phyloP scores from a whole-genome alignment of 179 eudicot species.

The Actinidia chinensis region DNA sequence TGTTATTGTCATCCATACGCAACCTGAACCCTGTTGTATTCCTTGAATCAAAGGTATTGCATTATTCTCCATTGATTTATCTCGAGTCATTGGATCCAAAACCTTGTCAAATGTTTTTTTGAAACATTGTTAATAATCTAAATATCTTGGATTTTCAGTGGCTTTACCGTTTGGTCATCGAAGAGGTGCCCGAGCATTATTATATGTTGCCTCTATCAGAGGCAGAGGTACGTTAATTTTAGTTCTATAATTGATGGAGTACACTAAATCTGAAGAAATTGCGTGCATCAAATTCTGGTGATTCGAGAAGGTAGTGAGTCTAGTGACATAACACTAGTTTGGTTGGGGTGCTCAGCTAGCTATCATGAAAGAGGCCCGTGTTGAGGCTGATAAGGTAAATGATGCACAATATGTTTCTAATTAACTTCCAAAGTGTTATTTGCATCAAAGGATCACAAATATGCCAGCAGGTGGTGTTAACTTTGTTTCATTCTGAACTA shows the following conservation, averaged over 20 bases:
- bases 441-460: neutral
- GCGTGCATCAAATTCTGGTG: constrained; percentile 43
- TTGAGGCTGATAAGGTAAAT: constrained; percentile 81
- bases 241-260: constrained; percentile 8
- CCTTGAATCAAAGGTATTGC: constrained; percentile 92
- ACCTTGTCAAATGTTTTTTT: neutral
- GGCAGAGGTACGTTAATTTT: constrained; percentile 68
- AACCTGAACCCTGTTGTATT: constrained; percentile 95
- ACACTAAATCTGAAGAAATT: constrained; percentile 22
- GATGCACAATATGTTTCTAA: neutral
- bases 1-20: constrained; percentile 78
- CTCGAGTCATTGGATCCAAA: neutral
- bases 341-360: constrained; percentile 99
- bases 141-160: constrained; percentile 48
- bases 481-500: constrained; percentile 6
- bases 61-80: neutral
- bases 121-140: neutral
- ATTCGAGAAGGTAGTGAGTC: constrained; percentile 85
- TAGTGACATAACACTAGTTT: constrained; percentile 92
- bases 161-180: constrained; percentile 94
- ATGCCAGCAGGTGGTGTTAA: neutral
- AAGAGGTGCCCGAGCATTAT: constrained; percentile 87
- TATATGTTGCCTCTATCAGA: constrained; percentile 88
- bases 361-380: constrained; percentile 85
- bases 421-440: constrained; percentile 2